Evolutionary conservation across 768 basidiomycete species (phyloP).

Genomic region (Lactarius evosmus): DNA sequence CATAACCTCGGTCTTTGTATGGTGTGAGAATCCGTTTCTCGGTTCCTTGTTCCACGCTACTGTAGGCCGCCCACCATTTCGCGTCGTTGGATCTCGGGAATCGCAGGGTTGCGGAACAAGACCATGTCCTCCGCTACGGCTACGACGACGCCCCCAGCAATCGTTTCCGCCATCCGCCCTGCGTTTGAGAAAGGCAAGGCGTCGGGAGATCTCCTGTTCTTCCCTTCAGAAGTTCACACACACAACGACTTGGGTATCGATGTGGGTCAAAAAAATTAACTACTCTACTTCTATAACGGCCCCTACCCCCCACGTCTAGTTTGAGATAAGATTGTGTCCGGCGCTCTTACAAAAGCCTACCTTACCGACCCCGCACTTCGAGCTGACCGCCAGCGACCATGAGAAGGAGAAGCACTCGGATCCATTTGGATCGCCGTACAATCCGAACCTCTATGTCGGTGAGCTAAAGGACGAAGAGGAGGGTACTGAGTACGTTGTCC

Average conservation of each 20-base stretch:
- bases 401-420: slow-evolving; percentile 43
- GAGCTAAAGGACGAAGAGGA: slow-evolving; percentile 63
- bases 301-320: slow-evolving; percentile 44
- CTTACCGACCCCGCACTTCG: slow-evolving; percentile 45
- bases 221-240: slow-evolving; percentile 64
- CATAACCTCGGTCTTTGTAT: too few species aligned
- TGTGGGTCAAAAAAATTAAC: slow-evolving; percentile 45
- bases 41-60: too few species aligned
- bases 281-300: not conserved
- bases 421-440: slow-evolving; percentile 88
- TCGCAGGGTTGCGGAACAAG: slow-evolving; percentile 6
- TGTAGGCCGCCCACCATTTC: slow-evolving; percentile 11
- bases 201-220: slow-evolving; percentile 71
- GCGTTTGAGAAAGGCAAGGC: slow-evolving; percentile 55
- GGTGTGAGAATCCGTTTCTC: too few species aligned
- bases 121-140: slow-evolving; percentile 10
- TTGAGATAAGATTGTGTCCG: slow-evolving; percentile 81
- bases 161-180: slow-evolving; percentile 53
- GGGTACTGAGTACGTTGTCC: slow-evolving; percentile 57
- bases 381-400: slow-evolving; percentile 31
- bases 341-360: slow-evolving; percentile 76
- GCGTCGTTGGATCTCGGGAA: slow-evolving; percentile 6
- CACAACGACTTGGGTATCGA: slow-evolving; percentile 62
- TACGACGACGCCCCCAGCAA: slow-evolving; percentile 27
- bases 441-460: slow-evolving; percentile 68